These are phyloP conservation scores for Henckelia pumila DNA, from an alignment of 257 asterid genomes.

Conservation along the genomic window DNA sequence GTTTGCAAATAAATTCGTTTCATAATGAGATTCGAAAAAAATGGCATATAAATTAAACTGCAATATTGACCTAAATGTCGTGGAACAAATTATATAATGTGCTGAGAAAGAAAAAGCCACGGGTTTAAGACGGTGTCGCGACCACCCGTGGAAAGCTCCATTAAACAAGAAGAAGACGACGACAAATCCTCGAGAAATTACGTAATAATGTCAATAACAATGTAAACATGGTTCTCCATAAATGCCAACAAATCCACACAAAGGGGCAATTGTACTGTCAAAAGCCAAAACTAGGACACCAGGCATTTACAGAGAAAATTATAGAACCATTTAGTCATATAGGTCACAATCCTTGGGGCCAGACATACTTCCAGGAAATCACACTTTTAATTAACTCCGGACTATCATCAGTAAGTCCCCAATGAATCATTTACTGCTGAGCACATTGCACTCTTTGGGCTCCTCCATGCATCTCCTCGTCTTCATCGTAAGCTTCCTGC, in stretches of 20 bases:
- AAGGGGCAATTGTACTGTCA: background rate
- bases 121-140: no score
- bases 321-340: background rate
- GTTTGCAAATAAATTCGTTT: no score
- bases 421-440: constrained; percentile 48
- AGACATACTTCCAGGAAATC: no score
- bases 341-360: background rate
- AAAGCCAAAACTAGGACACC: background rate
- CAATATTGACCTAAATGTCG: no score
- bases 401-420: no score
- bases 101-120: no score
- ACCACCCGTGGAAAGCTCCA: no score
- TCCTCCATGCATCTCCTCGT: constrained; percentile 66
- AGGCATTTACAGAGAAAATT: background rate
- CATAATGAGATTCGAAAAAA: no score
- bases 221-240: background rate
- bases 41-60: no score
- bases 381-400: background rate
- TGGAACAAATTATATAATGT: no score
- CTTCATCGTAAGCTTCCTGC: constrained; percentile 67
- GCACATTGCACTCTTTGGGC: constrained; percentile 80
- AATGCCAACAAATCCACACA: background rate
- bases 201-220: background rate
- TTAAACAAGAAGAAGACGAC: no score
- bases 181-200: background rate